These are phyloP conservation scores for Eucalyptus camaldulensis DNA, from an alignment of 345 rosid genomes.

Conservation along the genomic window DNA sequence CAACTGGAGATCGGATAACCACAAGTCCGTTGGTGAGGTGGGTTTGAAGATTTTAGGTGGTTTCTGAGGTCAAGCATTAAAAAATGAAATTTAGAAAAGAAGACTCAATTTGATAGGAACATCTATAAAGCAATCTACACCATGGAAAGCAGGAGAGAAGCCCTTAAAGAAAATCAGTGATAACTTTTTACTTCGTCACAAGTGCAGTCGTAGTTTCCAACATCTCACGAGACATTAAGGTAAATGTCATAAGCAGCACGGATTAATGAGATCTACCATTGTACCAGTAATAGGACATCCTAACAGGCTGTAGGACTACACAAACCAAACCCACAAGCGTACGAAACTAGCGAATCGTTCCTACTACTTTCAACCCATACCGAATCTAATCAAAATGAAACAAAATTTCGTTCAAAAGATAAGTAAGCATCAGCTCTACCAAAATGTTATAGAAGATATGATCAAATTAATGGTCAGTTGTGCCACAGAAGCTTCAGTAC, in stretches of 20 bases:
- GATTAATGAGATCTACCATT: not conserved
- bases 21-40: not conserved
- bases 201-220: not conserved
- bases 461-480: not conserved
- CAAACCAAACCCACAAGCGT: not conserved
- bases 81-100: not conserved
- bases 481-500: not conserved
- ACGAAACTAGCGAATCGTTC: not conserved
- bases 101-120: not conserved
- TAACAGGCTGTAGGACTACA: not conserved
- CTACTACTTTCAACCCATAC: not conserved
- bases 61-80: not conserved
- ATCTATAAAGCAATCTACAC: not conserved
- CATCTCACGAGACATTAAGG: not conserved
- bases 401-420: not conserved
- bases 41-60: not conserved
- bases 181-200: not conserved
- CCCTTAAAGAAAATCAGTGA: not conserved
- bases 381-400: not conserved
- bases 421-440: not conserved
- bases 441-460: not conserved
- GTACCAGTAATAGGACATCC: not conserved
- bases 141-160: not conserved
- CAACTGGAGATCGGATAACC: not conserved
- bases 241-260: not conserved